A percentile compares a stretch with the other conserved stretches of the same genome.
Evolutionary conservation across 2,329 filamentous ascomycete genomes (phyloP).

Genomic region (Penicillium digitatum): DNA sequence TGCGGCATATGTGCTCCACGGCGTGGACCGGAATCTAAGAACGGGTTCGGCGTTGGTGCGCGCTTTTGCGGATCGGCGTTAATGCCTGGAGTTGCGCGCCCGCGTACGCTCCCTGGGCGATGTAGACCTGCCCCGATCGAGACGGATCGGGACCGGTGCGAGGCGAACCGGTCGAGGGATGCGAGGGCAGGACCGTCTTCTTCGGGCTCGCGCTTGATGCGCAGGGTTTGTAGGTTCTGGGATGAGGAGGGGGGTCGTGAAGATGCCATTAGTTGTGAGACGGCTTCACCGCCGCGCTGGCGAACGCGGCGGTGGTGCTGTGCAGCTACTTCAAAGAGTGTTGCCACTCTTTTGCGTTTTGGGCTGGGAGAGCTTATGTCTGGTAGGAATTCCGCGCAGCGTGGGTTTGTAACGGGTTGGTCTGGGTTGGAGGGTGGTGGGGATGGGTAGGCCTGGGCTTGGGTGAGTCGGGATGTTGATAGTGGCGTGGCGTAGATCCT

Average conservation of each 20-base stretch:
- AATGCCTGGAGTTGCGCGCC: constrained; percentile 8
- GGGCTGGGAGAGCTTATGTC: constrained; percentile 40
- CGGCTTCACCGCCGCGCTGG: constrained; percentile 39
- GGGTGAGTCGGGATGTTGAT: constrained; percentile 32
- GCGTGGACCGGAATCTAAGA: constrained; percentile 20
- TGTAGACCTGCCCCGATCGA: constrained; percentile 31
- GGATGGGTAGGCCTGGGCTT: constrained; percentile 33
- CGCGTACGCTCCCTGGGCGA: constrained; percentile 17
- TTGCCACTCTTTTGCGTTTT: constrained; percentile 43
- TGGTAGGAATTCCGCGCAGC: constrained; percentile 36
- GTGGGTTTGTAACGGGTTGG: constrained; percentile 9
- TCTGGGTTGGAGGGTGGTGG: constrained; percentile 26
- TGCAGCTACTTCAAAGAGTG: constrained; percentile 40
- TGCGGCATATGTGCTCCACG: constrained; percentile 7
- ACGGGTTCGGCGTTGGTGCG: constrained; percentile 25
- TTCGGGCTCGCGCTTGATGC: constrained; percentile 37
- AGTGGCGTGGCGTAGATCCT: constrained; percentile 39
- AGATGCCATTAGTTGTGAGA: constrained; percentile 40
- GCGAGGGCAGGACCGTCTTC: constrained; percentile 26
- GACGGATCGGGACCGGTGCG: constrained; percentile 33
- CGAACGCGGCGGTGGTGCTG: constrained; percentile 42
- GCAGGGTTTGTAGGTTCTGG: constrained; percentile 30
- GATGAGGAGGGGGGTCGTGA: constrained; percentile 28
- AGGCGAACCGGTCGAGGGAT: constrained; percentile 28
- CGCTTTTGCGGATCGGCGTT: constrained; percentile 22